Percentiles rank a stretch among this genome's conserved stretches.
Conservation (phyloP, 129 eudicot genomes). For the Flaveria ramosissima region DNA sequence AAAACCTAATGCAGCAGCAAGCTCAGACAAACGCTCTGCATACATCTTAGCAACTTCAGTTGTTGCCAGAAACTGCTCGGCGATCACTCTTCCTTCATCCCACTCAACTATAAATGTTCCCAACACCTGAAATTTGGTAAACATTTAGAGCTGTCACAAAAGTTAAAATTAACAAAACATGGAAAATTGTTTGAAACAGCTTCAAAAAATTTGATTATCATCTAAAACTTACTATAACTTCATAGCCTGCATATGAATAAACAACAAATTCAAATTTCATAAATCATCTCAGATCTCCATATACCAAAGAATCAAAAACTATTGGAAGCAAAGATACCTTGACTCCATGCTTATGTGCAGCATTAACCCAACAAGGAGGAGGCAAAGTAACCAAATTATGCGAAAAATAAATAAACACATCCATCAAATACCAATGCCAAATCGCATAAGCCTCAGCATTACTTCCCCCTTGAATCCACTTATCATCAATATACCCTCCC, state of each 20-base stretch:
- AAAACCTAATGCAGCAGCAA: constrained; percentile 79
- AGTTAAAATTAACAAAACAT: too few relatives aligned
- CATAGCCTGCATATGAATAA: background rate
- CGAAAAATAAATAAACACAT: constrained; percentile 84
- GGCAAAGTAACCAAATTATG: constrained; percentile 86
- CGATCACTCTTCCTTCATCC: constrained; percentile 72
- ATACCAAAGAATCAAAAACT: background rate
- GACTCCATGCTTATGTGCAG: constrained; percentile 92
- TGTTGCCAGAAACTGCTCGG: constrained; percentile 58
- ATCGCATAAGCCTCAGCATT: constrained; percentile 70
- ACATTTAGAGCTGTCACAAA: constrained; percentile 11
- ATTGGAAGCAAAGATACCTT: constrained; percentile 45
- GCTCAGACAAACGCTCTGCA: constrained; percentile 89
- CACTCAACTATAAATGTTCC: constrained; percentile 90
- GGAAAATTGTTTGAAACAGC: too few relatives aligned
- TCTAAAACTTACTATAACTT: background rate
- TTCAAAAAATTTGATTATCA: background rate
- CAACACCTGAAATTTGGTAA: constrained; percentile 51
- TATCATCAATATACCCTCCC: constrained; percentile 86
- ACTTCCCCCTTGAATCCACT: constrained; percentile 77
- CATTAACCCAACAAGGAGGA: constrained; percentile 88
- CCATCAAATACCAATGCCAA: constrained; percentile 97
- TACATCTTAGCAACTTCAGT: constrained; percentile 64
- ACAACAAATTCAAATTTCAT: background rate
- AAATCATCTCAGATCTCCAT: background rate